A percentile compares a stretch with the other conserved stretches of the same genome.
Conservation (phyloP, 2,329 filamentous ascomycete genomes). For the Epichloe sylvatica region DNA sequence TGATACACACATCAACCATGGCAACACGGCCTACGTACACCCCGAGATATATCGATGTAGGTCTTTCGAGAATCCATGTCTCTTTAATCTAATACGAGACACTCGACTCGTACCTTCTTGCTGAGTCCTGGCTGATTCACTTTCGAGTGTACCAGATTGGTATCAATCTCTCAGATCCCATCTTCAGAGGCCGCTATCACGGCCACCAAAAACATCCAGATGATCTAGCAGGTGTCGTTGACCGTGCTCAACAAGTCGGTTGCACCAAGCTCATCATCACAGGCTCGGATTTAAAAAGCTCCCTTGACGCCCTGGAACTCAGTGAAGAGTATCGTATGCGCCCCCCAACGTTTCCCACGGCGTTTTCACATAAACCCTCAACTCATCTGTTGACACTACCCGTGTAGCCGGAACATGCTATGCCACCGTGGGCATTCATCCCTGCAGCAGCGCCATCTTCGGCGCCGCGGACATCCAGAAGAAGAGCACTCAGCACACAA, state of each 20-base stretch:
- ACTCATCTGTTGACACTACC: constrained; percentile 1
- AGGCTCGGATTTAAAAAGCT: constrained; percentile 73
- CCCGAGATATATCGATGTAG: constrained; percentile 50
- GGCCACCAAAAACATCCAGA: constrained; percentile 61
- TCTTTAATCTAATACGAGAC: background rate
- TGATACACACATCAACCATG: constrained; percentile 12
- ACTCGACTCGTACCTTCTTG: too few species aligned
- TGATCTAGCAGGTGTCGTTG: constrained; percentile 64
- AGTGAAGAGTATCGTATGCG: constrained; percentile 57
- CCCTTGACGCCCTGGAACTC: constrained; percentile 58
- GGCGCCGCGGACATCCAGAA: constrained; percentile 37
- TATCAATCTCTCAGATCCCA: constrained; percentile 89
- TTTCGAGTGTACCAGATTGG: constrained; percentile 46
- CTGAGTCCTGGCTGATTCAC: background rate
- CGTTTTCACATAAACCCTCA: background rate
- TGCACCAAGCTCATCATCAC: constrained; percentile 88
- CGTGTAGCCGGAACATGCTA: constrained; percentile 62
- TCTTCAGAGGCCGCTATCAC: constrained; percentile 75
- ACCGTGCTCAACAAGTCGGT: constrained; percentile 61
- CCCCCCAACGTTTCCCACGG: background rate
- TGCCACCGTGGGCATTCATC: constrained; percentile 85
- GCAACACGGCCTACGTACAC: constrained; percentile 15
- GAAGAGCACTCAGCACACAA: constrained; percentile 25
- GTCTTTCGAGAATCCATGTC: background rate
- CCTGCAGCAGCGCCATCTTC: constrained; percentile 74